A percentile compares a stretch with the other conserved stretches of the same genome.
phyloP scores from a whole-genome alignment of 2,329 filamentous ascomycete genomes.

The Simplicillium sp. region DNA sequence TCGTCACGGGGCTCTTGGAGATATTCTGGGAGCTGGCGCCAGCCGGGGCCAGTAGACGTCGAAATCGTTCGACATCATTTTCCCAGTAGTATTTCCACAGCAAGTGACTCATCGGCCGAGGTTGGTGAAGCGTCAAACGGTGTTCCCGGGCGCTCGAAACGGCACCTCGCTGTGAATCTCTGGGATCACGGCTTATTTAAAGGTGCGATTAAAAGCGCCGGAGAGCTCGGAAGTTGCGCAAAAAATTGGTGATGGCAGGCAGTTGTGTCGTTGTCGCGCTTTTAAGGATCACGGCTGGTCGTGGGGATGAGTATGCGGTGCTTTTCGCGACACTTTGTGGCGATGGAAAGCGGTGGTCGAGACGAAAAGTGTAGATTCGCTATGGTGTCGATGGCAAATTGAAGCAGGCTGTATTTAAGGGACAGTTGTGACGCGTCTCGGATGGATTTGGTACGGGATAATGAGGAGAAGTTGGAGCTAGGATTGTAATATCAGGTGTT shows the following conservation, averaged over 20 bases:
- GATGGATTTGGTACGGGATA: no score
- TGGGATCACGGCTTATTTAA: slow-evolving; percentile 86
- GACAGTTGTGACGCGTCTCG: no score
- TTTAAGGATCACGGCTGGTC: background rate
- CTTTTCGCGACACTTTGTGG: background rate
- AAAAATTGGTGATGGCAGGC: background rate
- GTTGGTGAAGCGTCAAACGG: slow-evolving; percentile 15
- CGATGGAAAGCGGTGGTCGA: no score
- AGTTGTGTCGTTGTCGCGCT: background rate
- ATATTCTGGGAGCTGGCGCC: slow-evolving; percentile 45
- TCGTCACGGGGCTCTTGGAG: slow-evolving; percentile 42
- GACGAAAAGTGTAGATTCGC: no score
- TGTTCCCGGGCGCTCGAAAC: slow-evolving; percentile 42
- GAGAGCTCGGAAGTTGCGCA: slow-evolving; percentile 11
- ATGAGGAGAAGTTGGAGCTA: no score
- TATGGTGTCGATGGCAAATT: no score
- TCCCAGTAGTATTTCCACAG: slow-evolving; percentile 96
- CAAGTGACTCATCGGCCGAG: slow-evolving; percentile 80
- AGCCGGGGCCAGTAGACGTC: slow-evolving; percentile 72
- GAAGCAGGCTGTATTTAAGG: no score
- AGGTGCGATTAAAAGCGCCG: slow-evolving; percentile 45
- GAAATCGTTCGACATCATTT: slow-evolving; percentile 95
- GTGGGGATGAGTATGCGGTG: background rate
- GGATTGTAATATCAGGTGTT: no score
- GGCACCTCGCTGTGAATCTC: slow-evolving; percentile 86